Conservation (phyloP, 768 basidiomycete genomes). For the Termitomyces heimii region DNA sequence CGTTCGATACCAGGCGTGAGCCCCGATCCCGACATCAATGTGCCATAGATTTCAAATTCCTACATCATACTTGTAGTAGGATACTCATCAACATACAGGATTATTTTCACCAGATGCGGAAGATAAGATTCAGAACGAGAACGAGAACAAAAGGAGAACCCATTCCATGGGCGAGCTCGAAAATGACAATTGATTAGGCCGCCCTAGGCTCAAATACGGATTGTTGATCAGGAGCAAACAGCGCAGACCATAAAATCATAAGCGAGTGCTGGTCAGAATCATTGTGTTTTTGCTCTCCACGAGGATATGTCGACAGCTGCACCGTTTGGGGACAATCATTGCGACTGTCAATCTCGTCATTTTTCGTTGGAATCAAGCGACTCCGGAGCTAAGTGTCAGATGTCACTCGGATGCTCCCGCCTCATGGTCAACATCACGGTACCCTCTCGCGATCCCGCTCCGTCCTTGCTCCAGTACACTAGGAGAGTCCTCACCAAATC, state of each 20-base stretch:
- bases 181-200: not conserved
- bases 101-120: not conserved
- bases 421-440: conserved; percentile 48
- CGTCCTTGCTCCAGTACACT: conserved; percentile 83
- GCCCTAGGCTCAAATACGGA: too few species aligned
- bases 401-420: not conserved
- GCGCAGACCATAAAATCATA: not conserved
- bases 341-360: not conserved
- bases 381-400: not conserved
- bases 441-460: conserved; percentile 85
- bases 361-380: not conserved
- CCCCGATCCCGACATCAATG: not conserved
- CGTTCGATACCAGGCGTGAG: not conserved
- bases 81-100: not conserved
- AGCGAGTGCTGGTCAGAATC: not conserved
- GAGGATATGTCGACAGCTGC: not conserved
- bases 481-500: conserved; percentile 74
- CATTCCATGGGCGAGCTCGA: not conserved
- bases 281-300: not conserved
- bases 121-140: not conserved
- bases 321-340: not conserved
- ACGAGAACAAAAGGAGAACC: not conserved
- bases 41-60: not conserved
- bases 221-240: not conserved
- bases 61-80: too few species aligned